Base-by-base conservation (phyloP, 2,329 filamentous ascomycete species). In the Talaromyces rugulosus region DNA sequence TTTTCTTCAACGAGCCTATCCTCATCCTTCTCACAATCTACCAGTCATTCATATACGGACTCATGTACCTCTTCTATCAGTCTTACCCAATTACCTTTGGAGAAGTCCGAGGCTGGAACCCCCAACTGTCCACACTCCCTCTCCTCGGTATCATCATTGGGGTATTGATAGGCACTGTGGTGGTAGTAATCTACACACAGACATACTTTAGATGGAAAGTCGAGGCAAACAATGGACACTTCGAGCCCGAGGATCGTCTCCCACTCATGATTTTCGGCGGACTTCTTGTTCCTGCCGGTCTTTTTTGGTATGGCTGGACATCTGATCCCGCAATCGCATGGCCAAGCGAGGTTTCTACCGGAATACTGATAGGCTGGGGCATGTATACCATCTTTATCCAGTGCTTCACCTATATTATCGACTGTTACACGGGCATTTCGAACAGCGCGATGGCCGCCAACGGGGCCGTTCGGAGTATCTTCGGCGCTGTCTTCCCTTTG, bases 301-400 rank as follows among this genome's bases (percentile, higher is more conserved):
- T 96, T 74, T 83, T 96, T 27, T 89, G 88, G 73, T 97, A 96
- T 70, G 86, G 90, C 0, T 96, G 92, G 92, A 96, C 92, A 0
- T 92, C 88, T 63, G 85, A 91, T 0, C 92, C 92, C 0, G 83
- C 85, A 3, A 91, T 96, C 31, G 92, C 91, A 72, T 96, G 90
- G 89, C 87, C 91, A 18, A 81, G 86, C 23, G 89, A 91, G 1
- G 88, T 96, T 55, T 78, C 90, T 0, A 90, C 91, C 1, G 90
- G 91, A 0, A 83, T 96, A 4, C 89, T 88, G 0, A 96, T 95
- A 68, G 91, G 91, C 6, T 82, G 84, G 0, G 91, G 91, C 0
- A 95, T 93, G 68, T 87, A 85, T 8, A 82, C 87, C 2, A 86
- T 90, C 42, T 96, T 96, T 78, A 93, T 96, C 70, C 95, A 96